Evolutionary conservation across 768 basidiomycete genomes (phyloP).

Genomic region (Rubroboletus satanas): DNA sequence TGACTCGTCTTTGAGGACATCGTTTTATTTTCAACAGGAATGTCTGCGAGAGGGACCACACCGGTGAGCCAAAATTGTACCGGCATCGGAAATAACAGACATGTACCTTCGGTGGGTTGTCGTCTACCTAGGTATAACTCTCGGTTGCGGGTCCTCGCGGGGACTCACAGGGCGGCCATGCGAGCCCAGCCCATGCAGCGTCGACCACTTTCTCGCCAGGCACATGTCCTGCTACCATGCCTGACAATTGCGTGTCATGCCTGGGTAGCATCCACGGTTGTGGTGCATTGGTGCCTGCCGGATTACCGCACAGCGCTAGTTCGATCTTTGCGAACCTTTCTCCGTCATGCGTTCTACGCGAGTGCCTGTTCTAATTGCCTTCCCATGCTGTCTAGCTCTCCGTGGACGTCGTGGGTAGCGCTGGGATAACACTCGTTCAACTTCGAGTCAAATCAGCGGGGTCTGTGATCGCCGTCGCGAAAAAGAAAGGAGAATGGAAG

Average conservation of each 20-base stretch:
- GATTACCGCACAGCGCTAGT: background rate
- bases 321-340: background rate
- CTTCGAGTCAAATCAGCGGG: background rate
- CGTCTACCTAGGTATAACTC: too few relatives aligned
- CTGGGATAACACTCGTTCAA: too few relatives aligned
- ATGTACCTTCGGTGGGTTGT: too few relatives aligned
- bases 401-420: background rate
- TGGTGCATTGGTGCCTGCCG: background rate
- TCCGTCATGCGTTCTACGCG: background rate
- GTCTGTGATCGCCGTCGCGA: background rate
- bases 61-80: too few relatives aligned
- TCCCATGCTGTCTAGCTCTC: background rate
- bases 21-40: too few relatives aligned
- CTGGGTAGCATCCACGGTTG: background rate
- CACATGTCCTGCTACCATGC: background rate
- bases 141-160: background rate
- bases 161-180: background rate
- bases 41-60: too few relatives aligned
- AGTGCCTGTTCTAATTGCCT: background rate
- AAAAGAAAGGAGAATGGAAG: background rate
- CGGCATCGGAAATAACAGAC: too few relatives aligned
- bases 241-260: background rate
- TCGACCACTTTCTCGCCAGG: background rate
- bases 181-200: background rate
- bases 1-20: too few relatives aligned